Base-by-base conservation (phyloP, 805 yeast genomes). In the Yarrowia deformans region DNA sequence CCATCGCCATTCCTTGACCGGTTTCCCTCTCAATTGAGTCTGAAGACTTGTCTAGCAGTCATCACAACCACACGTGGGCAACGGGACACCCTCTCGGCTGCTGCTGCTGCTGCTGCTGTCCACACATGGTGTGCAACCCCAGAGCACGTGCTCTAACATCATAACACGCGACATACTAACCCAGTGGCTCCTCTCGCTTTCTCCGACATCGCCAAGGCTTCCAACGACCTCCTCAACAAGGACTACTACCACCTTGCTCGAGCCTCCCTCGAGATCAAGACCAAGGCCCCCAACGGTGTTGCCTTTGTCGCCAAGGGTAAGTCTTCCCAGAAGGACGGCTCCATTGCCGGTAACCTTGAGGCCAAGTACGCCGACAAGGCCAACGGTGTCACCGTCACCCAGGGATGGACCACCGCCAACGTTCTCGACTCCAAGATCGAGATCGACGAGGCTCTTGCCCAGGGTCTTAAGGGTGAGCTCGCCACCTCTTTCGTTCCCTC, bases 351-450 rank as follows among this genome's bases (percentile, higher is more conserved):
- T 75, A 87, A 90, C 78, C 83, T 95, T 70, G 98, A 95, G 83
- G 90, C 96, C 76, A 92, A 91, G 85, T 91, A 89, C 85, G 82
- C 90, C 72, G 99, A 95, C 87, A 92, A 92, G 85, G 85, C 93
- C 72, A 84, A 95, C 72, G 98, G 98, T 73, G 84, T 95, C 78
- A 88, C 97, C 73, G 84, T 95, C 78, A 93, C 97, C 75, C 98
- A 95, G 85, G 97, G 97, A 79, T 93, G 98, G 97, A 89, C 93
- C 84, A 91, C 97, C 76, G 89, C 96, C 81, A 94, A 94, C 82
- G 86, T 90, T 73, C 84, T 95, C 79, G 90, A 87, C 85, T 91
- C 98, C 84, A 94, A 92, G 86, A 85, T 95, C 75, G 98, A 94
- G 84, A 86, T 95, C 77, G 85, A 89, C 70, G 97, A 93, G 81